Evolutionary conservation across 73 alveolate genomes (phyloP).

Genomic region (Paramecium caudatum): DNA sequence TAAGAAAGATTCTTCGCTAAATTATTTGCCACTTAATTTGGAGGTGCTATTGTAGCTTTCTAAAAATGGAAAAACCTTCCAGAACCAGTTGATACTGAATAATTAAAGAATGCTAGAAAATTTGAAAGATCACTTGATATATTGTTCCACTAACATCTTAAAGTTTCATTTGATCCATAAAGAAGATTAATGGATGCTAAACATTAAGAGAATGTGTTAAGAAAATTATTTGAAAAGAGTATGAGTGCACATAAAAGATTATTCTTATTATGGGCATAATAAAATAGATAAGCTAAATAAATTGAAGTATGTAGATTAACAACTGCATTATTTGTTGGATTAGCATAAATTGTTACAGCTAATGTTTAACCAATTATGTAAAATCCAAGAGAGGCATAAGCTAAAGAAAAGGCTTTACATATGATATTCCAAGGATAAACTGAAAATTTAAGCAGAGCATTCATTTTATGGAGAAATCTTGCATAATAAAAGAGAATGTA

Average conservation of each 20-base stretch:
- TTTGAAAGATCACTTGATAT: slow-evolving; percentile 44
- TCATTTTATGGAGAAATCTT: slow-evolving; percentile 4
- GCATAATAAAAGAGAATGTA: neutral
- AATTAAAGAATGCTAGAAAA: slow-evolving; percentile 35
- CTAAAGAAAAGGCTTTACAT: slow-evolving; percentile 34
- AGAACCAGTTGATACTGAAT: slow-evolving; percentile 14
- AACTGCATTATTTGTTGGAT: neutral
- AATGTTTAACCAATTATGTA: slow-evolving; percentile 1
- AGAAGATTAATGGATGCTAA: slow-evolving; percentile 57
- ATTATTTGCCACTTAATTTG: slow-evolving; percentile 22
- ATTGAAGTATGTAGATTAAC: slow-evolving; percentile 55
- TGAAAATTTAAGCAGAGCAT: neutral
- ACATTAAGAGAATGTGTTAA: slow-evolving; percentile 34
- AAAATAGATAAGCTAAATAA: slow-evolving; percentile 54
- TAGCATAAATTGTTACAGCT: slow-evolving; percentile 51
- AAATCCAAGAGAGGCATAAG: slow-evolving; percentile 50
- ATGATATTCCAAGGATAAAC: neutral
- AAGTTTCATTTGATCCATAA: slow-evolving; percentile 45
- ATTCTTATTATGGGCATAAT: slow-evolving; percentile 45
- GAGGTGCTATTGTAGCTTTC: slow-evolving; percentile 48
- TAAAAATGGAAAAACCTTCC: slow-evolving; percentile 64
- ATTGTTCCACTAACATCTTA: neutral
- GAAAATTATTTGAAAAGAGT: slow-evolving; percentile 30
- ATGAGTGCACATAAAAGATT: slow-evolving; percentile 62
- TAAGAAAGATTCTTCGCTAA: slow-evolving; percentile 61